Conservation (phyloP, 495 filamentous ascomycete species). For the Talaromyces liani region DNA sequence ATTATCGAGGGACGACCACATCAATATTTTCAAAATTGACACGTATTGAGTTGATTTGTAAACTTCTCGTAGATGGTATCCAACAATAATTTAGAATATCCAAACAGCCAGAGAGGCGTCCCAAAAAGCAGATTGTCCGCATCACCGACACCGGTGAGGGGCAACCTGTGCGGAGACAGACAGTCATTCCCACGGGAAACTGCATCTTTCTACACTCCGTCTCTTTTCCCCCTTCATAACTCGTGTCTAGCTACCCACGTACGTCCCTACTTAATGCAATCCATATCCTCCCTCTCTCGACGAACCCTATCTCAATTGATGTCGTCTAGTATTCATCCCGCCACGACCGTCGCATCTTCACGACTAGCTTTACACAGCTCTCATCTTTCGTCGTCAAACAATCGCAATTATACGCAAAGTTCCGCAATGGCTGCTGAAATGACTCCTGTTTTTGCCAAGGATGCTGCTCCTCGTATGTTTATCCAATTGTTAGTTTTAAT, state of each 20-base stretch:
- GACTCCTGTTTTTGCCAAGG: slow-evolving; percentile 31
- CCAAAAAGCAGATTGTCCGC: not conserved
- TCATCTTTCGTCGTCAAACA: slow-evolving; percentile 3
- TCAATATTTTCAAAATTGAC: not conserved
- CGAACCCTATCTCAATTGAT: slow-evolving; percentile 2
- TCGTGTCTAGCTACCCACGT: not conserved
- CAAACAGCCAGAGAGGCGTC: not conserved
- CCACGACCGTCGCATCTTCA: not conserved
- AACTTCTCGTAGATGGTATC: not conserved
- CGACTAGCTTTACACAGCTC: not conserved
- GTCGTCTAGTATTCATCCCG: slow-evolving; percentile 19
- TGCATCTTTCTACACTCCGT: not conserved
- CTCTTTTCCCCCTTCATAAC: not conserved
- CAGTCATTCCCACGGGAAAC: slow-evolving; percentile 7
- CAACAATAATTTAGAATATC: not conserved
- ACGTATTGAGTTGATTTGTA: not conserved
- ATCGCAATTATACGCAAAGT: slow-evolving; percentile 11
- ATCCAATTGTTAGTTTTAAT: not conserved
- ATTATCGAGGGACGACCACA: not conserved
- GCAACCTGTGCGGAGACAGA: not conserved
- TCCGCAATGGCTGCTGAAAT: slow-evolving; percentile 30
- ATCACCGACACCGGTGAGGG: slow-evolving; percentile 2
- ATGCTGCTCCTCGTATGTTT: slow-evolving; percentile 40
- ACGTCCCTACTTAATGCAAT: not conserved
- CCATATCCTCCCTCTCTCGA: not conserved